Percentiles rank a stretch among this genome's conserved stretches.
Evolutionary conservation across 805 yeast genomes (phyloP).

Genomic region (Pichia californica): DNA sequence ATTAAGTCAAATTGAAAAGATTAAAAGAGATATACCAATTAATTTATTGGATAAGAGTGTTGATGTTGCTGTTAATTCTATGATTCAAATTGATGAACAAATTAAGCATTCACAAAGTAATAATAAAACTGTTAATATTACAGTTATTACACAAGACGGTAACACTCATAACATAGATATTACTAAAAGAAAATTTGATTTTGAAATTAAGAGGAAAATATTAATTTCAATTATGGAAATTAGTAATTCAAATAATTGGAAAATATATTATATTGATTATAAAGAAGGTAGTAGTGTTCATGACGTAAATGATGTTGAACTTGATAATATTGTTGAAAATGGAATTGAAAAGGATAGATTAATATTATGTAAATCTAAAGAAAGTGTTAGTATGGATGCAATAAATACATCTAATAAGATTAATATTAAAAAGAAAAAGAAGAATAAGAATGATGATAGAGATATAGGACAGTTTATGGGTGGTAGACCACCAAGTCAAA

Average conservation of each 20-base stretch:
- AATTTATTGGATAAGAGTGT: constrained; percentile 18
- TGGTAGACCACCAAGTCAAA: constrained; percentile 89
- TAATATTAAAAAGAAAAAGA: constrained; percentile 1
- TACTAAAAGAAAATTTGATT: constrained; percentile 75
- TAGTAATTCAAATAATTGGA: constrained; percentile 39
- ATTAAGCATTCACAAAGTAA: neutral
- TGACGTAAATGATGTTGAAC: constrained; percentile 40
- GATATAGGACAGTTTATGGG: constrained; percentile 47
- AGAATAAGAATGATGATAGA: constrained; percentile 1
- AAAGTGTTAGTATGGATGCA: constrained; percentile 38
- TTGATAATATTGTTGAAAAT: neutral
- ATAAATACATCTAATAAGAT: constrained; percentile 44
- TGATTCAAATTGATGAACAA: neutral
- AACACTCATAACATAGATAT: constrained; percentile 61
- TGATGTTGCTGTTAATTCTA: constrained; percentile 6
- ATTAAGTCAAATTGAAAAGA: constrained; percentile 33
- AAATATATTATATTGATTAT: constrained; percentile 46
- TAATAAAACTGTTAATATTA: constrained; percentile 26
- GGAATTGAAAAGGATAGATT: constrained; percentile 43
- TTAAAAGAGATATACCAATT: constrained; percentile 16
- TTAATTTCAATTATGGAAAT: neutral
- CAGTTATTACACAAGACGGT: constrained; percentile 73
- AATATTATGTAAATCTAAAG: constrained; percentile 59
- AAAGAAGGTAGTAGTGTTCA: constrained; percentile 31
- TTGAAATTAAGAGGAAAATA: constrained; percentile 58